Percentiles rank a stretch among this genome's conserved stretches.
Conservation (phyloP, 805 yeast genomes). For the Ogataea saltuana region DNA sequence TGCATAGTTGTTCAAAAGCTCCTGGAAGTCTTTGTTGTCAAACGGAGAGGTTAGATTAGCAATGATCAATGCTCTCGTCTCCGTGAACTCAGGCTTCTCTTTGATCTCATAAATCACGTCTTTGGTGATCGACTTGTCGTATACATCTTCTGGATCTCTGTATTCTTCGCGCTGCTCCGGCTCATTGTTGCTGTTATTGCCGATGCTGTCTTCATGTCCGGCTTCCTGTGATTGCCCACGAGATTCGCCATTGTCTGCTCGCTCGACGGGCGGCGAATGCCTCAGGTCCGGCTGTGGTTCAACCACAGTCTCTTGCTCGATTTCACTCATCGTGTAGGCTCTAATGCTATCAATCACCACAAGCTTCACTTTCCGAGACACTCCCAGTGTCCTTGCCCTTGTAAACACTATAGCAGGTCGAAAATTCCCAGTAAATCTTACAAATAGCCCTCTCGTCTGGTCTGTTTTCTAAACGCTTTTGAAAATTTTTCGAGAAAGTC, state of each 20-base stretch:
- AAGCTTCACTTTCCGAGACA: neutral
- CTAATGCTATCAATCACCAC: neutral
- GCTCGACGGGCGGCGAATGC: neutral
- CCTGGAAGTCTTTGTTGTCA: conserved; percentile 41
- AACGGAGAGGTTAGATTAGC: conserved; percentile 44
- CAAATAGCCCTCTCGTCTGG: neutral
- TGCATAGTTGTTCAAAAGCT: conserved; percentile 36
- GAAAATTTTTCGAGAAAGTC: conserved; percentile 4
- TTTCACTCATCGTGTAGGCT: conserved; percentile 6
- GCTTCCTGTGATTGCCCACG: neutral
- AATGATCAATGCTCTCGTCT: conserved; percentile 46
- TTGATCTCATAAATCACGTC: conserved; percentile 38
- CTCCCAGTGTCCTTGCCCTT: neutral
- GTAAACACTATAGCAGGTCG: neutral
- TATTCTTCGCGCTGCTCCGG: neutral
- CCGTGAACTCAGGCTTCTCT: conserved; percentile 36
- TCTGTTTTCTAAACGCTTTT: neutral
- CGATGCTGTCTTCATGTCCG: neutral
- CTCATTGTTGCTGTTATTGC: conserved; percentile 1
- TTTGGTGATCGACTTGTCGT: conserved; percentile 27
- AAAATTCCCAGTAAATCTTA: neutral
- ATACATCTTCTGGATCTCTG: conserved; percentile 16
- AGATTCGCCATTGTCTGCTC: neutral
- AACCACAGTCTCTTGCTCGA: neutral
- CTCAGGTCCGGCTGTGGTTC: neutral